Evolutionary conservation across 176 grass and related monocot species (phyloP).

Genomic region (Carex scoparia): DNA sequence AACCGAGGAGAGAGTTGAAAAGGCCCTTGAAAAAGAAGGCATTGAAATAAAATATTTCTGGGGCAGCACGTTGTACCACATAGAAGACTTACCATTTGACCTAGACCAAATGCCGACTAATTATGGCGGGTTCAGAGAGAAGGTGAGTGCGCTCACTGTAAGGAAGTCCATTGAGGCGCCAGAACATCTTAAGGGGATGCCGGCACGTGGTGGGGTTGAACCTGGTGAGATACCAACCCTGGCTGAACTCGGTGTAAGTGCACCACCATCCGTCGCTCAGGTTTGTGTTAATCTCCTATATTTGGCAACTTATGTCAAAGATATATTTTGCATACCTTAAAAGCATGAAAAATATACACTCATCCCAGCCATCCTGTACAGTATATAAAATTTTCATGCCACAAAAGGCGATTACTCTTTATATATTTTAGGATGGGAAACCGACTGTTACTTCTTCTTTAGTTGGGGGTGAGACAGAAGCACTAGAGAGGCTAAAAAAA

Average conservation of each 20-base stretch:
- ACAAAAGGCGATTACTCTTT: neutral
- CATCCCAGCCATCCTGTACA: neutral
- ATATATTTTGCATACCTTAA: neutral
- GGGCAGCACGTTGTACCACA: slow-evolving; percentile 85
- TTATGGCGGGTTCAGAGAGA: slow-evolving; percentile 72
- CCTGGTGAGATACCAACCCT: slow-evolving; percentile 77
- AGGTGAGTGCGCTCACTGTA: slow-evolving; percentile 51
- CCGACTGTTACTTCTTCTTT: slow-evolving; percentile 47
- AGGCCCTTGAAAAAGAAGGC: slow-evolving; percentile 80
- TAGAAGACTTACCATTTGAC: slow-evolving; percentile 76
- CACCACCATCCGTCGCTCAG: slow-evolving; percentile 39
- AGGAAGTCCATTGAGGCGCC: slow-evolving; percentile 54
- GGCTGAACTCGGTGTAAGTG: slow-evolving; percentile 57
- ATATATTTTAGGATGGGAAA: slow-evolving; percentile 59
- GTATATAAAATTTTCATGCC: neutral
- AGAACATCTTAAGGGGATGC: slow-evolving; percentile 78
- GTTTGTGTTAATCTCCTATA: slow-evolving; percentile 27
- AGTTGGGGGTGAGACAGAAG: slow-evolving; percentile 84
- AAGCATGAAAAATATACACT: neutral
- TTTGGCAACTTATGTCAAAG: neutral
- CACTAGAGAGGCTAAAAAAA: slow-evolving; percentile 75
- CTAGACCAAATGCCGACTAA: slow-evolving; percentile 64
- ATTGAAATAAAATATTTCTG: slow-evolving; percentile 94
- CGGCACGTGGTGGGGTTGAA: slow-evolving; percentile 62
- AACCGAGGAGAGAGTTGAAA: slow-evolving; percentile 58